Base-by-base conservation (phyloP, 163 green algal genomes). In the Scenedesmus sp. region DNA sequence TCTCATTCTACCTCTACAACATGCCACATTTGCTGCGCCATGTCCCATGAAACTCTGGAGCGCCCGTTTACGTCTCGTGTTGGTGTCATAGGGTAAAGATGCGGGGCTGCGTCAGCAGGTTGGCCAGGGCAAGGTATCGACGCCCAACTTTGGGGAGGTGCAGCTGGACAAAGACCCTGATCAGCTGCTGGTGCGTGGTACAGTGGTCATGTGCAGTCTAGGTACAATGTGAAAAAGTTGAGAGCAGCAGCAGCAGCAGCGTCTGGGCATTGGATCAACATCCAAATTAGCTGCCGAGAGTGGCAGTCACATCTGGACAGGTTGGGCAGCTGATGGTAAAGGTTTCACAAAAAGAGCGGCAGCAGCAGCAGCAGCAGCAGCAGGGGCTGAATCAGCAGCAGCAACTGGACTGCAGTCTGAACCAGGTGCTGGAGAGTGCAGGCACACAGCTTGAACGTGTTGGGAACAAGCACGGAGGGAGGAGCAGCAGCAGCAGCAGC, bases 131-230 rank as follows among this genome's bases (percentile, higher is more conserved):
- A 90, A 87, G 26, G 93, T 96, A 12, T 83, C 79, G 1, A 96
- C 94, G 1, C 72, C 89, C 0, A 92, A 91, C 40, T 94, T 92
- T 91, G 95, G 95, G 5, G 87, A 93, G 53, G 85, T 96, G 70
- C 84, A 88, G 40, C 93, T 98, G 22, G 96, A 97, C 86, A 85
- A 90, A 3, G 94, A 96, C 61, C 95, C 94, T 3, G 95, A 98
- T 40, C 88, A 95, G 42, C 81, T 88, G n/a, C 91, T 96, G 89
- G 95, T 95, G 70, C 87, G 92, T 89, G 6, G 20, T 18, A n/a
- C n/a, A n/a, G n/a, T n/a, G n/a, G n/a, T n/a, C n/a, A n/a, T n/a
- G n/a, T n/a, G n/a, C n/a, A n/a, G n/a, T n/a, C n/a, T n/a, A n/a
- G n/a, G n/a, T n/a, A n/a, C n/a, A n/a, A n/a, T n/a, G n/a, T n/a